Evolutionary conservation across 1,284 basidiomycete genomes (phyloP).

Genomic region (Pyrrhoderma noxium): DNA sequence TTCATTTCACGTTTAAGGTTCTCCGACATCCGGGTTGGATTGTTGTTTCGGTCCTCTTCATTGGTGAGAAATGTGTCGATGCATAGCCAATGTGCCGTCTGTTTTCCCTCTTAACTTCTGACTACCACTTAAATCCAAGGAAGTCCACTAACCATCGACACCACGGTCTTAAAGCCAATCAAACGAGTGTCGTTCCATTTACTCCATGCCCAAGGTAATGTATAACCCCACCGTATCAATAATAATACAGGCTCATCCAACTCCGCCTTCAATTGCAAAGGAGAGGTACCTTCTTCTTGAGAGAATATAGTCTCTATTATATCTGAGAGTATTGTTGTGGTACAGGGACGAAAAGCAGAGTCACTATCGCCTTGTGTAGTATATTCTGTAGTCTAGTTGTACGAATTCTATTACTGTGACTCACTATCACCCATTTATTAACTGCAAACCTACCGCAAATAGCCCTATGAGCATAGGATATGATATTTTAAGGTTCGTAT

Average conservation of each 20-base stretch:
- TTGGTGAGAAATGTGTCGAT: too few species aligned
- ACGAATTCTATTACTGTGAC: too few species aligned
- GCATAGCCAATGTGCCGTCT: slow-evolving; percentile 50
- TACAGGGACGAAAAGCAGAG: slow-evolving; percentile 39
- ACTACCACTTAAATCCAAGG: background rate
- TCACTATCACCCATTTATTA: too few species aligned
- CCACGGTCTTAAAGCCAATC: slow-evolving; percentile 41
- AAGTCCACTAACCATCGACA: slow-evolving; percentile 37
- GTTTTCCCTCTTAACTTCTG: slow-evolving; percentile 11
- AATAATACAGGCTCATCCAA: slow-evolving; percentile 41
- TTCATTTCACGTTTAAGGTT: too few species aligned
- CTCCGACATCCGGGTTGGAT: too few species aligned
- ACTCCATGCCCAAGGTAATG: slow-evolving; percentile 57
- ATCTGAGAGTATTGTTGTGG: slow-evolving; percentile 35
- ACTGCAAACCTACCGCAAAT: slow-evolving; percentile 5
- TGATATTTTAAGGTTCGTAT: background rate
- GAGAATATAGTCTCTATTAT: slow-evolving; percentile 31
- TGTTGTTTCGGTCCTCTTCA: too few species aligned
- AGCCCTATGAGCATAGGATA: slow-evolving; percentile 13
- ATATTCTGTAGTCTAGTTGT: slow-evolving; percentile 3
- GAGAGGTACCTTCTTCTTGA: slow-evolving; percentile 4
- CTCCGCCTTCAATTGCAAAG: slow-evolving; percentile 19
- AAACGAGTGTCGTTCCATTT: slow-evolving; percentile 49
- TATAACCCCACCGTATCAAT: slow-evolving; percentile 44
- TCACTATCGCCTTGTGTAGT: background rate